These are phyloP conservation scores for Salvia hispanica DNA, from an alignment of 257 asterid genomes.

Conservation along the genomic window DNA sequence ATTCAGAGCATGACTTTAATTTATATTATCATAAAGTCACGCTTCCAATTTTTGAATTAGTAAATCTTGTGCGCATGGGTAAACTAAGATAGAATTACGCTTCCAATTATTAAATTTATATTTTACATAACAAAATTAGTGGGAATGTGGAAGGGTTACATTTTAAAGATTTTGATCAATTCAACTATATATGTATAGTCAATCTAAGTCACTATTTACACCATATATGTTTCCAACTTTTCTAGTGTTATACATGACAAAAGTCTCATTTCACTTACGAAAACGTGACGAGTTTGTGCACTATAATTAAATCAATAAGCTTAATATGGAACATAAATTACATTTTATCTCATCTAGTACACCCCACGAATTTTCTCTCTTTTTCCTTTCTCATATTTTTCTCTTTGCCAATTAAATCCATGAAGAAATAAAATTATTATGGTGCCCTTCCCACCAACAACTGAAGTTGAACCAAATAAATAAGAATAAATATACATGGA, in stretches of 20 bases:
- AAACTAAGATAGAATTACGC: background rate
- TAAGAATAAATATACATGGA: background rate
- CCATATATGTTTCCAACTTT: too few species aligned
- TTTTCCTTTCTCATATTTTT: too few species aligned
- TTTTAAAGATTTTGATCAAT: background rate
- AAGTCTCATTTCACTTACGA: background rate
- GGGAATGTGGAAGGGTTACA: too few species aligned
- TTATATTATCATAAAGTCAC: too few species aligned
- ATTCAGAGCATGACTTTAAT: too few species aligned
- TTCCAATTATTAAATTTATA: too few species aligned
- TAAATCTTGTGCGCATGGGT: background rate
- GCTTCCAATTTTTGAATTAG: background rate
- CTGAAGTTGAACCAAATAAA: conserved; percentile 26
- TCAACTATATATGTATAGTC: background rate
- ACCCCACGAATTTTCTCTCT: too few species aligned
- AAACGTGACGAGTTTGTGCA: too few species aligned
- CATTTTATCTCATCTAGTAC: too few species aligned
- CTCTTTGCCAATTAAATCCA: background rate
- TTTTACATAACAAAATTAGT: too few species aligned
- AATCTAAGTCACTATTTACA: background rate
- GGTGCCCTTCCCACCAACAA: conserved; percentile 55
- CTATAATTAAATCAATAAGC: too few species aligned
- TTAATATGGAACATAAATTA: too few species aligned
- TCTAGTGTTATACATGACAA: background rate
- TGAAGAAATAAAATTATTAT: background rate